Evolutionary conservation across 495 filamentous ascomycete genomes (phyloP).

Genomic region (Penicillium soppii): DNA sequence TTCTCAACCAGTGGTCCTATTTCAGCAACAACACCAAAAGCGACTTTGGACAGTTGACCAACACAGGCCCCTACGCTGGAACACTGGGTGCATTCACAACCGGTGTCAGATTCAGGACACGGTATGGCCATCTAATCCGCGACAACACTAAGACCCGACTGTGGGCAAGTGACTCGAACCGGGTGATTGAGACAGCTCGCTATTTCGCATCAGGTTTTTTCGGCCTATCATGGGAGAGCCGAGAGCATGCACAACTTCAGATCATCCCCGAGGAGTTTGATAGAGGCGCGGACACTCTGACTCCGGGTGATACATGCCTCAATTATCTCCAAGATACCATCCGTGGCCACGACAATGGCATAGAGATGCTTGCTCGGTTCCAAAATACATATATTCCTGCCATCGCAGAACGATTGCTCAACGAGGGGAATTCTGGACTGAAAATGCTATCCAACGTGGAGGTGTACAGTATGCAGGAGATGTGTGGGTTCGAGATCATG

Average conservation of each 20-base stretch:
- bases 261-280: constrained; percentile 53
- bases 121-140: constrained; percentile 49
- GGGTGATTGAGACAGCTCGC: constrained; percentile 58
- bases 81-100: constrained; percentile 55
- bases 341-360: constrained; percentile 51
- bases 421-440: constrained; percentile 40
- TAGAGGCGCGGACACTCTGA: constrained; percentile 55
- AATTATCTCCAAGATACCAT: constrained; percentile 47
- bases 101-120: constrained; percentile 54
- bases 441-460: constrained; percentile 40
- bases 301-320: constrained; percentile 57
- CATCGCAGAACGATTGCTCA: constrained; percentile 44
- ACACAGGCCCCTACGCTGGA: constrained; percentile 57
- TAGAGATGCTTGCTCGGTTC: constrained; percentile 44
- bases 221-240: constrained; percentile 48
- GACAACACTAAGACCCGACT: constrained; percentile 27
- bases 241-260: constrained; percentile 38
- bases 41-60: constrained; percentile 56
- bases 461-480: constrained; percentile 61
- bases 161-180: constrained; percentile 56
- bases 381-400: constrained; percentile 47
- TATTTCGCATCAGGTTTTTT: constrained; percentile 59
- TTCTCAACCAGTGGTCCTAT: constrained; percentile 57
- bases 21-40: constrained; percentile 39
- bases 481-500: constrained; percentile 60